phyloP scores from a whole-genome alignment of 257 asterid genomes.

The Apocynum venetum region DNA sequence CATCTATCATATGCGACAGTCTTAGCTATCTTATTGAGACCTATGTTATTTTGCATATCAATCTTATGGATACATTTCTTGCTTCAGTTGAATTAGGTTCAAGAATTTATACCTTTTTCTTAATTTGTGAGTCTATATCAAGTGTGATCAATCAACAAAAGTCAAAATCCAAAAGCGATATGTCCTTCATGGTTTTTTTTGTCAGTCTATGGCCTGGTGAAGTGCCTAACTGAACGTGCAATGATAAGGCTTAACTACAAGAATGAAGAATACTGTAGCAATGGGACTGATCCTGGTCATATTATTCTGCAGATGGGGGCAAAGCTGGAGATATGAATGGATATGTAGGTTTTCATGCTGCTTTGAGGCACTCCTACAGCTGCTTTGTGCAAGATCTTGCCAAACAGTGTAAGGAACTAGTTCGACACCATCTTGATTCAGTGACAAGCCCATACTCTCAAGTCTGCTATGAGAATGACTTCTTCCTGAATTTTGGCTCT shows the following conservation, averaged over 20 bases:
- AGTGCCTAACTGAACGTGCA: too few relatives aligned
- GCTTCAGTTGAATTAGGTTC: not conserved
- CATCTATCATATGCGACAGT: not conserved
- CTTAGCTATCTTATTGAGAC: too few relatives aligned
- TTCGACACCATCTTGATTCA: slow-evolving; percentile 90
- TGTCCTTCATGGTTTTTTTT: not conserved
- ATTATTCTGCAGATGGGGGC: slow-evolving; percentile 46
- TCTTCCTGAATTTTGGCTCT: slow-evolving; percentile 41
- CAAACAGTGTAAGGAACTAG: slow-evolving; percentile 77
- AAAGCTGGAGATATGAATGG: slow-evolving; percentile 86
- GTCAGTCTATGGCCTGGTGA: too few relatives aligned
- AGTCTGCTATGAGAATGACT: slow-evolving; percentile 64
- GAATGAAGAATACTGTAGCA: not conserved
- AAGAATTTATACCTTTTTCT: not conserved
- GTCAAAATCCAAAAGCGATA: not conserved
- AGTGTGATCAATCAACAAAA: not conserved
- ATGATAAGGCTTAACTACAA: not conserved
- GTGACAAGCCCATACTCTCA: slow-evolving; percentile 91
- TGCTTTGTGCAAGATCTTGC: slow-evolving; percentile 67
- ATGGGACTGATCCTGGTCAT: slow-evolving; percentile 3
- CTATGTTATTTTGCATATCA: not conserved
- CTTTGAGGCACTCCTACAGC: slow-evolving; percentile 80
- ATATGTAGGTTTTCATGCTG: slow-evolving; percentile 81
- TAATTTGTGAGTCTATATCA: not conserved
- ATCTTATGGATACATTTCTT: not conserved